Base-by-base conservation (phyloP, 805 yeast genomes). In the Saccharomycopsis sp. region DNA sequence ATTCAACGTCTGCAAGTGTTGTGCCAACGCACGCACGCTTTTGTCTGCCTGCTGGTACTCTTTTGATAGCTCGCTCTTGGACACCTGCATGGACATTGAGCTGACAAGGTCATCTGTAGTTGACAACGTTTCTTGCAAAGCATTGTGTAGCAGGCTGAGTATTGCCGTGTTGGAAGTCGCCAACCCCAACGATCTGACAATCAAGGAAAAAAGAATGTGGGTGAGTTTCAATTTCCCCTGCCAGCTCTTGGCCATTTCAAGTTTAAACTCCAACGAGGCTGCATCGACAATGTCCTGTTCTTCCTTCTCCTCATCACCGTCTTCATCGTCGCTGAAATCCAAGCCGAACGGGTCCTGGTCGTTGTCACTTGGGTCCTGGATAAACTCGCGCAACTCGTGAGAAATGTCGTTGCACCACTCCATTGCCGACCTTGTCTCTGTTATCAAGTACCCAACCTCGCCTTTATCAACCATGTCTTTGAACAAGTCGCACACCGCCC, bases 301-400 rank as follows among this genome's bases (percentile, higher is more conserved):
- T 25, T 39, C 42, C 18, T 26, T 26, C 2, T 13, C n/a, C 0
- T 53, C 59, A 3, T 56, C 61, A 5, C 25, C 44, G 17, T 23
- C 29, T 4, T 46, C 55, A 8, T 52, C 63, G 19, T 57, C 62
- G 7, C 46, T 41, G 26, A 48, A 46, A 16, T 57, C 62, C 23
- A 67, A 51, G 2, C 74, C 79, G 52, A 73, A 75, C 1, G 77
- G 77, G 57, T 74, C 76, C 7, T 63, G 69, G 34, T 67, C 71
- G 31, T 55, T 64, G 27, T 62, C 52, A 10, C 61, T 61, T 0
- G 88, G 89, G 47, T 77, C 68, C 43, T 74, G 73, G 2, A 77
- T 53, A 84, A 89, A 83, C 43, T 74, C 84, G 16, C 65, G 73
- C 38, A 80, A 67, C 51, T 84, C 94, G 7, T 67, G 71, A n/a